Conservation (phyloP, 176 grass and related monocot genomes). For the Areca catechu region DNA sequence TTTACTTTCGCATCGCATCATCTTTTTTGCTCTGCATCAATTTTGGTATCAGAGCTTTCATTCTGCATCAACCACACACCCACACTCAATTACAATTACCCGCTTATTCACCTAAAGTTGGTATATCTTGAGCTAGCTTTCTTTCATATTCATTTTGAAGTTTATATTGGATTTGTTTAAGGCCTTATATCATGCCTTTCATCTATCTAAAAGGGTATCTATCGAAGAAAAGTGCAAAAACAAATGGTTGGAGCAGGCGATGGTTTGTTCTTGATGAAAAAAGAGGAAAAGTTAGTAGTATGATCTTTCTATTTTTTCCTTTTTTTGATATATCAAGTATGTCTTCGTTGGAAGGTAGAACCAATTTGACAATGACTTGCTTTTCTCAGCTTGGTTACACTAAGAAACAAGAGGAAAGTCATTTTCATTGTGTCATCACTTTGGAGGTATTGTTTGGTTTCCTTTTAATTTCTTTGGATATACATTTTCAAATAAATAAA, state of each 20-base stretch:
- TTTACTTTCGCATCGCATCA: too few species aligned
- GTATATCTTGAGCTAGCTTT: too few species aligned
- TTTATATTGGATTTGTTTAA: too few species aligned
- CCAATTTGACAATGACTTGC: slow-evolving; percentile 1
- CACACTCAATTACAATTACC: too few species aligned
- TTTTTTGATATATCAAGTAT: slow-evolving; percentile 2
- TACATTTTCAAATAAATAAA: too few species aligned
- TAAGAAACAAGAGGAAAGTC: slow-evolving; percentile 76
- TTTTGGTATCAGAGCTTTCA: too few species aligned
- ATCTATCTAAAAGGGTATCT: slow-evolving; percentile 46
- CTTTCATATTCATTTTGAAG: too few species aligned
- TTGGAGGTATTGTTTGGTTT: slow-evolving; percentile 47
- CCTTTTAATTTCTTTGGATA: slow-evolving; percentile 5
- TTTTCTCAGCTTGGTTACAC: slow-evolving; percentile 81
- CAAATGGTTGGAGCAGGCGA: slow-evolving; percentile 68
- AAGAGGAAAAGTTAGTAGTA: slow-evolving; percentile 52
- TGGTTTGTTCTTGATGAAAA: slow-evolving; percentile 96
- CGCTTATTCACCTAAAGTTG: too few species aligned
- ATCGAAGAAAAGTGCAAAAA: slow-evolving; percentile 62
- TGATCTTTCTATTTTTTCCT: neutral
- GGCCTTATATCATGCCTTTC: neutral
- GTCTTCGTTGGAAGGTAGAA: slow-evolving; percentile 7
- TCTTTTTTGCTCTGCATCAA: too few species aligned
- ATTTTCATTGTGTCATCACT: slow-evolving; percentile 68
- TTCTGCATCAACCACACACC: too few species aligned